Percentiles rank a stretch among this genome's conserved stretches.
Evolutionary conservation across 306 rosid genomes (phyloP).

Genomic region (Begonia loranthoides): DNA sequence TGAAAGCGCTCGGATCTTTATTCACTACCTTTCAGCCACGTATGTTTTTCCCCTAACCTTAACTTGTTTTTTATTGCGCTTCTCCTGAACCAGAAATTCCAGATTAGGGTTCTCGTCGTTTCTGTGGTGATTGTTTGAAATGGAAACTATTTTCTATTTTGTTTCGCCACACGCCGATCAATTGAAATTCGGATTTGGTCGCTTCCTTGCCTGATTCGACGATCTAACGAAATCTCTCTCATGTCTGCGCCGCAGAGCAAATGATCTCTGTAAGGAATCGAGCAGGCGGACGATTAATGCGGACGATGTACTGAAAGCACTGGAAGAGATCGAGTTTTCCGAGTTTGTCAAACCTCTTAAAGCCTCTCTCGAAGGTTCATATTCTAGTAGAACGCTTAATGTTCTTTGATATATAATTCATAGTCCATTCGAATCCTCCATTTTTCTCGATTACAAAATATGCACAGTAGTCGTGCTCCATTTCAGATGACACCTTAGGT

Average conservation of each 20-base stretch:
- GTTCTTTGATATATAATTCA: too few species aligned
- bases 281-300: constrained; percentile 77
- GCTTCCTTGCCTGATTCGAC: too few species aligned
- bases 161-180: too few species aligned
- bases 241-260: constrained; percentile 35
- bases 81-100: not conserved
- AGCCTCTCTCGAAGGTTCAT: constrained; percentile 58
- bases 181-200: too few species aligned
- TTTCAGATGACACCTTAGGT: too few species aligned
- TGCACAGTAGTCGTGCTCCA: too few species aligned
- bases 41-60: constrained; percentile 5
- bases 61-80: not conserved
- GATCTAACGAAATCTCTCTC: too few species aligned
- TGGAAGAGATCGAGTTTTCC: constrained; percentile 77
- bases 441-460: too few species aligned
- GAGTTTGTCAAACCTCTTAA: constrained; percentile 57
- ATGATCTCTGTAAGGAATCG: constrained; percentile 83
- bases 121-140: too few species aligned
- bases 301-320: constrained; percentile 67
- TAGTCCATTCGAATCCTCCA: too few species aligned
- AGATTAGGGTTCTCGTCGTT: not conserved
- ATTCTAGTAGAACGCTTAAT: not conserved
- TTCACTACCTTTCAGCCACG: constrained; percentile 94
- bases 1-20: constrained; percentile 81
- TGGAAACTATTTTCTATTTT: too few species aligned